phyloP scores from a whole-genome alignment of 768 basidiomycete species.

The Boletus rubropictus region DNA sequence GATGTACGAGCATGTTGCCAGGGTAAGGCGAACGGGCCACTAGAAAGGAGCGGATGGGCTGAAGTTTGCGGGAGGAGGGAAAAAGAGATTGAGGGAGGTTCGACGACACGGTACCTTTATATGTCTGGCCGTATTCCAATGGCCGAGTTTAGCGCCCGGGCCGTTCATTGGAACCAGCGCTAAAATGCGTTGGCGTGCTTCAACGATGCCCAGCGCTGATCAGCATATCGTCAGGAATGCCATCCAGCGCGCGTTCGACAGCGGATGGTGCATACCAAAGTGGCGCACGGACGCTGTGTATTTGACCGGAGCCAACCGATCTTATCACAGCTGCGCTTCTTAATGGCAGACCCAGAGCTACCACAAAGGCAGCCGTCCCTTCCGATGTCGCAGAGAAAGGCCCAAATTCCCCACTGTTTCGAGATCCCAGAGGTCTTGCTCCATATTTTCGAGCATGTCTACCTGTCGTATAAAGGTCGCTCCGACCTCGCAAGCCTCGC shows the following conservation, averaged over 20 bases:
- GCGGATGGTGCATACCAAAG: not conserved
- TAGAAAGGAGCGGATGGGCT: constrained; percentile 24
- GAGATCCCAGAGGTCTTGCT: constrained; percentile 17
- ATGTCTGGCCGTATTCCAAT: constrained; percentile 13
- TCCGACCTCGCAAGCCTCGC: constrained; percentile 14
- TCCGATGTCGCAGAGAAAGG: not conserved
- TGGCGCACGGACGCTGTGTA: constrained; percentile 1
- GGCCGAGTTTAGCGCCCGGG: constrained; percentile 7
- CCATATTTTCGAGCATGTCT: constrained; percentile 16
- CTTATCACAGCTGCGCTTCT: not conserved
- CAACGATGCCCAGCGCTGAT: not conserved
- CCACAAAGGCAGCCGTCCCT: not conserved
- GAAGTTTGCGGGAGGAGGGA: constrained; percentile 3
- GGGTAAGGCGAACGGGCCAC: constrained; percentile 3
- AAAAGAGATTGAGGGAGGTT: constrained; percentile 5
- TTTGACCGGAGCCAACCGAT: not conserved
- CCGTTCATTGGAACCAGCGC: constrained; percentile 1
- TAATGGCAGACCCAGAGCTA: not conserved
- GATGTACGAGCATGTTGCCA: constrained; percentile 12
- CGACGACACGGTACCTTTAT: constrained; percentile 16
- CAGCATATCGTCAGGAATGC: not conserved
- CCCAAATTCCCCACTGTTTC: constrained; percentile 8
- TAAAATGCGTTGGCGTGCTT: not conserved
- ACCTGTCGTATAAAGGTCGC: not conserved
- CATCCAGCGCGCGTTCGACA: not conserved